These are phyloP conservation scores for Oenanthe sinensis DNA, from an alignment of 129 eudicot species.

Conservation along the genomic window DNA sequence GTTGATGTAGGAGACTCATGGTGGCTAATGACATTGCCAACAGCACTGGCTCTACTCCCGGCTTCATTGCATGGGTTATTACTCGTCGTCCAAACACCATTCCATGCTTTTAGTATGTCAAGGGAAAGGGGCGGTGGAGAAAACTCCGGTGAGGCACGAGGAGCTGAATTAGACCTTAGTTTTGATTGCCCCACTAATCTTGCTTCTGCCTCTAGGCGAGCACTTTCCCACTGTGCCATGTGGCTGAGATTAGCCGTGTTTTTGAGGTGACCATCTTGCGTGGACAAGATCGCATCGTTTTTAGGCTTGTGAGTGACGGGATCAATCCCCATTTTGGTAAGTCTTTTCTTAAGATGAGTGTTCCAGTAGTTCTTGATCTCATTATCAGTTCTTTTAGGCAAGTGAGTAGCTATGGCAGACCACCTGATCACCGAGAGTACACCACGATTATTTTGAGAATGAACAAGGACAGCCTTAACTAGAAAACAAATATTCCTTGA, in stretches of 20 bases:
- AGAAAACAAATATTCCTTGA: constrained; percentile 12
- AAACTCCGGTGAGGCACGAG: constrained; percentile 16
- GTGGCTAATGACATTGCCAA: constrained; percentile 27
- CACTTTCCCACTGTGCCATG: constrained; percentile 98
- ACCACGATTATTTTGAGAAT: not conserved
- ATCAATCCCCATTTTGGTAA: constrained; percentile 36
- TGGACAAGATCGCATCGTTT: constrained; percentile 23
- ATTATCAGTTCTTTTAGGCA: constrained; percentile 32
- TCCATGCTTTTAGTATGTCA: constrained; percentile 62
- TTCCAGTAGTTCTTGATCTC: constrained; percentile 44
- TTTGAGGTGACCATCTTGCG: constrained; percentile 32
- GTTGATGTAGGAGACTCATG: constrained; percentile 80
- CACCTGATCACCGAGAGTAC: constrained; percentile 16
- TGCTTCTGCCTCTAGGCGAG: constrained; percentile 95
- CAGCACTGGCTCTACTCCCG: not conserved
- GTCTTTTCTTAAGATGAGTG: constrained; percentile 35
- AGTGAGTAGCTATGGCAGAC: constrained; percentile 44
- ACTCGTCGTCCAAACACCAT: constrained; percentile 24
- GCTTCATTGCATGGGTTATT: not conserved
- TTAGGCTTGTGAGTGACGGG: constrained; percentile 43
- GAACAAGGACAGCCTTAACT: not conserved
- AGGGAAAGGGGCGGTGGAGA: constrained; percentile 24
- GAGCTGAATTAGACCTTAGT: constrained; percentile 23
- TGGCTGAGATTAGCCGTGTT: constrained; percentile 73
- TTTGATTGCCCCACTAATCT: constrained; percentile 62